A percentile compares a stretch with the other conserved stretches of the same genome.
These are phyloP conservation scores for Selaginella moellendorffii DNA, from an alignment of 75 land plant species.

Conservation along the genomic window DNA sequence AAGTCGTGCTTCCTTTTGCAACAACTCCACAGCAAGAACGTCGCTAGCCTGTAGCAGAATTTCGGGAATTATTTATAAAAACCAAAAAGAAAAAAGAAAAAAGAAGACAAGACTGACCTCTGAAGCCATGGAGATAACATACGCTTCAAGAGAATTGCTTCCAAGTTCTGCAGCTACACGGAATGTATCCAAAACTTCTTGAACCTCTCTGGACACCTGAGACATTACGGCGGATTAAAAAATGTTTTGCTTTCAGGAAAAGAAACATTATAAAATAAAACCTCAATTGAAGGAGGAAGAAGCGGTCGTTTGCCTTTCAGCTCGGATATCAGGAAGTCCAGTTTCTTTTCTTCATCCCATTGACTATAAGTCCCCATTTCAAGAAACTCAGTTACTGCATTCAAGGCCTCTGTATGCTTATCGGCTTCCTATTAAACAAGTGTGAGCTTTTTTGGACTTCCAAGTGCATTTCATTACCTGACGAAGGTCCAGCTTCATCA, in stretches of 20 bases:
- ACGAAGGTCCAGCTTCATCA: slow-evolving; percentile 8
- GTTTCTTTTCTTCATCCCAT: background rate
- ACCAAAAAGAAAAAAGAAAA: background rate
- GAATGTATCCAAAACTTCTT: slow-evolving; percentile 7
- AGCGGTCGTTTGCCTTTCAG: background rate
- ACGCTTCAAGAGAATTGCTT: slow-evolving; percentile 1
- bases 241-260: no score
- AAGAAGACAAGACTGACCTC: slow-evolving; percentile 9
- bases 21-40: slow-evolving; percentile 8
- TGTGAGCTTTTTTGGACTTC: background rate
- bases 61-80: background rate
- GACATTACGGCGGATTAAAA: no score
- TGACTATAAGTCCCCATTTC: background rate
- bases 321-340: background rate
- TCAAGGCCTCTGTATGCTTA: background rate
- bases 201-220: slow-evolving; percentile 3
- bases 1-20: slow-evolving; percentile 9
- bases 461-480: background rate
- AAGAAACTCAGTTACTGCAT: background rate
- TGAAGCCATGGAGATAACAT: slow-evolving; percentile 8
- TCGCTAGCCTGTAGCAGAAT: background rate
- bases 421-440: slow-evolving; percentile 1
- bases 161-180: slow-evolving; percentile 4
- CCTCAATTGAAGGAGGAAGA: background rate
- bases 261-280: no score